Base-by-base conservation (phyloP, 139 green algal species). In the Ettlia oleoabundans region DNA sequence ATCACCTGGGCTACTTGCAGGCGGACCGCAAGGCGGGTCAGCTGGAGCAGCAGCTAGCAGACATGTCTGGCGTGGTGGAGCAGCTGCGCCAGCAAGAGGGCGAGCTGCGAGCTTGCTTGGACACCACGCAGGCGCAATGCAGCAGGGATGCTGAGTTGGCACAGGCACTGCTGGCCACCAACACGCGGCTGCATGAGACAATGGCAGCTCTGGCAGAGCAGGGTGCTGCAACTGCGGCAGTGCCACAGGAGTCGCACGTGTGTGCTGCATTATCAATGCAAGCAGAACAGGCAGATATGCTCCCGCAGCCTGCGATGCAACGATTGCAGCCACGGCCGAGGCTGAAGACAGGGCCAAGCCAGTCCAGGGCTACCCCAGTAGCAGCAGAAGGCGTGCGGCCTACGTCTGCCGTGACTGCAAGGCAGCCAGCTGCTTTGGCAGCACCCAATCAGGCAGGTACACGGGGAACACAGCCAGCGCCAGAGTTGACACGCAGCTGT, bases 171-270 rank as follows among this genome's bases (percentile, higher is more conserved):
- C 58, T 81, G 40, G n/a, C 55, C 21, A 41, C 62, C 5, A 81
- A 72, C 15, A 26, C 71, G 58, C 75, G 40, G 2, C 40, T 81
- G 75, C 75, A 81, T 40, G 75, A 81, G 58, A 40, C 58, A 7
- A 38, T 81, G 58, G 7, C 41, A 35, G 3, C 30, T 55, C 58
- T 81, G 61, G 30, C 61, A 15, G 75, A 58, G 28, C 40, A 81
- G 13, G 38, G 75, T 35, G 38, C 26, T 30, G 74, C 37, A 37
- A 61, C 37, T 24, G 42, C 21, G 35, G 37, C 33, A 3, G 26
- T 22, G 3, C 26, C 28, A 61, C 19, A 69, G 58, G 38, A 21
- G 21, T 33, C 30, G 19, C 66, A 30, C 21, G 24, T 35, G 37
- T n/a, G 43, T 4, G 1, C 24, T 41, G 67, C 40, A 30, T 37